phyloP scores from a whole-genome alignment of 192 early-diverging fungal species.

The Backusella mclennaniae region DNA sequence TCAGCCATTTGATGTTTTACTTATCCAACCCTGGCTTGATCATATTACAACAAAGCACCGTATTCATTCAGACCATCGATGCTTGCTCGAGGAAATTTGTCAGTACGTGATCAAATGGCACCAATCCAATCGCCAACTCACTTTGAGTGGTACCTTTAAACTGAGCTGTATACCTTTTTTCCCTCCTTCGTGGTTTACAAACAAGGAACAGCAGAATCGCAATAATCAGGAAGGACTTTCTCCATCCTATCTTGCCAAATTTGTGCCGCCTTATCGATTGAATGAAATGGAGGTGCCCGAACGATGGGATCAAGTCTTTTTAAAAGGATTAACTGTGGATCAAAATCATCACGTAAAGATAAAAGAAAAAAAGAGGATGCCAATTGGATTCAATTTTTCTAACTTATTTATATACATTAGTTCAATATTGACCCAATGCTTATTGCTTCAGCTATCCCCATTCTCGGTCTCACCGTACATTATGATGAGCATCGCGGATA shows the following conservation, averaged over 20 bases:
- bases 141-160: constrained; percentile 9
- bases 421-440: constrained; percentile 15
- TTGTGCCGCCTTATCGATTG: constrained; percentile 31
- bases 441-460: constrained; percentile 9
- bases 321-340: constrained; percentile 29
- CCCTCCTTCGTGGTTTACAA: constrained; percentile 26
- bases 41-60: neutral
- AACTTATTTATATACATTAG: neutral
- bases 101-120: constrained; percentile 24
- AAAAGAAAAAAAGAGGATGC: neutral
- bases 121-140: constrained; percentile 11
- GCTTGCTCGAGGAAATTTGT: constrained; percentile 18
- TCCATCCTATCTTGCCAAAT: constrained; percentile 26
- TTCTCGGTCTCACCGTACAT: constrained; percentile 29
- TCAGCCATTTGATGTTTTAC: constrained; percentile 6
- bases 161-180: constrained; percentile 22
- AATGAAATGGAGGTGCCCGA: constrained; percentile 9
- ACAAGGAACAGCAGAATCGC: constrained; percentile 16
- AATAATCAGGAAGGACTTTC: constrained; percentile 18
- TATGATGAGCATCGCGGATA: constrained; percentile 15
- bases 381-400: neutral
- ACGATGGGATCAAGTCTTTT: constrained; percentile 26
- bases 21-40: constrained; percentile 18
- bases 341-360: constrained; percentile 21
- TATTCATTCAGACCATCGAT: constrained; percentile 14